These are phyloP conservation scores for Colletotrichum sp. DNA, from an alignment of 2,329 filamentous ascomycete species.

Conservation along the genomic window DNA sequence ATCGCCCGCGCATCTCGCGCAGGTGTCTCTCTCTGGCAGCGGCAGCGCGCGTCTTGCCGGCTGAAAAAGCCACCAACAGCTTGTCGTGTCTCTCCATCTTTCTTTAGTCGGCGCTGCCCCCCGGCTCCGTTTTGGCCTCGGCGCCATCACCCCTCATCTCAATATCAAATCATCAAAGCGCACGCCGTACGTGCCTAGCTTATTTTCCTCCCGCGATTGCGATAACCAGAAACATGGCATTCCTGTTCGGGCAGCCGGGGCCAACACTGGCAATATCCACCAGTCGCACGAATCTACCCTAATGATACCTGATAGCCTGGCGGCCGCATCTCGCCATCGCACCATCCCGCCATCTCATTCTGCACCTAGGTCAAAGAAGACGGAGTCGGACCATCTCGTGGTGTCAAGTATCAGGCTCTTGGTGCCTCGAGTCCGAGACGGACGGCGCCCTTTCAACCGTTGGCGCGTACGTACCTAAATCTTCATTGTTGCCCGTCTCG, in stretches of 20 bases:
- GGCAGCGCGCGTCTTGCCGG: neutral
- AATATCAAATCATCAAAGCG: neutral
- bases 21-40: neutral
- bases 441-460: neutral
- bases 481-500: neutral
- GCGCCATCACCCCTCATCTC: constrained; percentile 2
- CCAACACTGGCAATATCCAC: constrained; percentile 9
- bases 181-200: neutral
- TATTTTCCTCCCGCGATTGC: neutral
- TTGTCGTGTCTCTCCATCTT: neutral
- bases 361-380: neutral
- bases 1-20: constrained; percentile 2
- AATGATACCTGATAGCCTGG: neutral
- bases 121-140: neutral
- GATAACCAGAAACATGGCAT: neutral
- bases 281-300: constrained; percentile 8
- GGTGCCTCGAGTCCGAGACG: neutral
- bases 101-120: neutral
- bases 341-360: neutral
- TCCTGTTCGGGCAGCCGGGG: neutral
- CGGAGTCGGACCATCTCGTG: neutral
- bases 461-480: neutral
- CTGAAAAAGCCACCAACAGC: neutral
- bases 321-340: neutral
- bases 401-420: neutral